Evolutionary conservation across 108 stramenopile genomes (phyloP).

Genomic region (Nitzschia sp.): DNA sequence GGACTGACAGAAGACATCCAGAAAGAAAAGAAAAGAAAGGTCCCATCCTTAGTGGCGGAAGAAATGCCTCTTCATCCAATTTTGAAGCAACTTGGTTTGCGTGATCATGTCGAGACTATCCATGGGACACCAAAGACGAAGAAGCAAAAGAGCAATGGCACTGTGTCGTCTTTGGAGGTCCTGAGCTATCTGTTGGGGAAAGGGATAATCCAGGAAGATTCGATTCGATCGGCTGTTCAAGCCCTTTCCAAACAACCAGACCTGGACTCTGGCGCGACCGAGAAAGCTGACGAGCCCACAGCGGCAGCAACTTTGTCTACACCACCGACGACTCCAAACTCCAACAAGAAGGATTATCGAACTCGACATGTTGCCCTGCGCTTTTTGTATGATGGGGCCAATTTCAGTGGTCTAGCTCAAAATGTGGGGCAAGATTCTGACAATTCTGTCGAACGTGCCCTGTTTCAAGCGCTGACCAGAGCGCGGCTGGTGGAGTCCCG

Average conservation of each 20-base stretch:
- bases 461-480: conserved; percentile 85
- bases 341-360: conserved; percentile 16
- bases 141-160: background rate
- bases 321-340: background rate
- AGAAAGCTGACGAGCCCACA: background rate
- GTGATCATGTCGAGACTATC: background rate
- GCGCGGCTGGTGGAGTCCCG: conserved; percentile 67
- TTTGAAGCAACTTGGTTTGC: conserved; percentile 21
- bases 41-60: background rate
- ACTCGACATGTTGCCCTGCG: conserved; percentile 87
- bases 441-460: conserved; percentile 81
- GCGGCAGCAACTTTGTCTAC: too few relatives aligned
- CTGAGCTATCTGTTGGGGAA: conserved; percentile 34
- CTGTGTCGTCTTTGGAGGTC: conserved; percentile 19
- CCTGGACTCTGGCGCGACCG: background rate
- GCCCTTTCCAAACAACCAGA: background rate
- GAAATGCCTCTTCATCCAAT: conserved; percentile 3
- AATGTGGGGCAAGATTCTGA: conserved; percentile 67
- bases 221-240: conserved; percentile 21
- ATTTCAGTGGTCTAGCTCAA: conserved; percentile 84
- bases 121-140: background rate
- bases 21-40: too few relatives aligned
- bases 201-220: conserved; percentile 9
- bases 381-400: conserved; percentile 89
- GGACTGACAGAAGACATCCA: background rate